phyloP scores from a whole-genome alignment of 805 yeast genomes.

The Zygotorulaspora danielsina region DNA sequence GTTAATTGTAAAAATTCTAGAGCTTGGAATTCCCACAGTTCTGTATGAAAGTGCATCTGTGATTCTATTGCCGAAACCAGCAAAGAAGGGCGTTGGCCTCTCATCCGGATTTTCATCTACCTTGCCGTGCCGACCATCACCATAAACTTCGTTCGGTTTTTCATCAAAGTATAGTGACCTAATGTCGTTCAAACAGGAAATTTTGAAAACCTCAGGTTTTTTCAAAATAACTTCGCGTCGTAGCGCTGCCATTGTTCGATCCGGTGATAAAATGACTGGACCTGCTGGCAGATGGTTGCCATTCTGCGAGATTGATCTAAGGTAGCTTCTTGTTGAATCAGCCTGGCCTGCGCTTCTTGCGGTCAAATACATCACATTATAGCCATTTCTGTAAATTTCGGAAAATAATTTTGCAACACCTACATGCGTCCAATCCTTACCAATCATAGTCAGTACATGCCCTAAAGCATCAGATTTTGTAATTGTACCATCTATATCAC shows the following conservation, averaged over 20 bases:
- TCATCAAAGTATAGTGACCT: constrained; percentile 54
- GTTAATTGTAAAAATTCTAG: constrained; percentile 91
- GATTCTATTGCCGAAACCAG: constrained; percentile 95
- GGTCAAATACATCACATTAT: constrained; percentile 87
- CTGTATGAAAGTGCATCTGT: constrained; percentile 95
- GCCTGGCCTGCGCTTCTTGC: constrained; percentile 96
- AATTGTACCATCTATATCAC: constrained; percentile 97
- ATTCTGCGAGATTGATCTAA: constrained; percentile 72
- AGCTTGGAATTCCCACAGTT: constrained; percentile 89
- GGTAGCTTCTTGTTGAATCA: constrained; percentile 81
- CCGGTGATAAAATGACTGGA: constrained; percentile 93
- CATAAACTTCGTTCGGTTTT: constrained; percentile 14
- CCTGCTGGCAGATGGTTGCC: constrained; percentile 75
- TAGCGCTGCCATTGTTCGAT: constrained; percentile 92
- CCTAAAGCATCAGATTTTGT: constrained; percentile 97
- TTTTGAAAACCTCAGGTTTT: constrained; percentile 97
- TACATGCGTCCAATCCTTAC: constrained; percentile 96
- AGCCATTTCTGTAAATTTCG: constrained; percentile 85
- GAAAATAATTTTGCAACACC: constrained; percentile 90
- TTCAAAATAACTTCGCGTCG: constrained; percentile 86
- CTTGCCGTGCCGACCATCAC: too few relatives aligned
- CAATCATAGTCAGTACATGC: constrained; percentile 87
- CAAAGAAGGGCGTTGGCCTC: constrained; percentile 79
- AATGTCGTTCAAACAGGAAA: constrained; percentile 91
- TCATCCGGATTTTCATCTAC: constrained; percentile 33